Conservation (phyloP, 805 yeast species). For the Grigorovia jiainica region DNA sequence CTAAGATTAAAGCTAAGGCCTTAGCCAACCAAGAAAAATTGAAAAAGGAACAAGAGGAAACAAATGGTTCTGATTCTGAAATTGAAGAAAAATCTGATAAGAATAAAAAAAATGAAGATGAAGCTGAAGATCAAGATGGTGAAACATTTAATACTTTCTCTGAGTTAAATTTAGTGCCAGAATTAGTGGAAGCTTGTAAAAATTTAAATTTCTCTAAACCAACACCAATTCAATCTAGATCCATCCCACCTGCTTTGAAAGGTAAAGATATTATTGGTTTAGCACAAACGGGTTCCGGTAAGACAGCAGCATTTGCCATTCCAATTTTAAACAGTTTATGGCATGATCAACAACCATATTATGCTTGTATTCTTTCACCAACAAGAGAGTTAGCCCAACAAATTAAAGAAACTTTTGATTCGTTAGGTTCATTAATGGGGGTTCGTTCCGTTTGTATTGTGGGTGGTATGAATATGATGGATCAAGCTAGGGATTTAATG, state of each 20-base stretch:
- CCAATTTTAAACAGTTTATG: slow-evolving; percentile 88
- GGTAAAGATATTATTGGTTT: slow-evolving; percentile 92
- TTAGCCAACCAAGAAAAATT: slow-evolving; percentile 23
- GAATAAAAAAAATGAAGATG: slow-evolving; percentile 1
- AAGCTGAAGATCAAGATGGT: slow-evolving; percentile 11
- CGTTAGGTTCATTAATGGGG: slow-evolving; percentile 87
- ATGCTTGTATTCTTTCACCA: slow-evolving; percentile 80
- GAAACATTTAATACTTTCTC: slow-evolving; percentile 35
- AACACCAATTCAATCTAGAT: slow-evolving; percentile 86
- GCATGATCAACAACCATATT: slow-evolving; percentile 81
- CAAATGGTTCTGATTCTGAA: slow-evolving; percentile 3
- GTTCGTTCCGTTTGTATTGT: slow-evolving; percentile 81
- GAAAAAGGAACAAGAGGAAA: slow-evolving; percentile 3
- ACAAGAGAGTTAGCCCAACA: slow-evolving; percentile 81
- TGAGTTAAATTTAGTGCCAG: slow-evolving; percentile 62
- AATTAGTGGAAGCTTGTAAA: slow-evolving; percentile 70
- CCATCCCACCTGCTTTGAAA: slow-evolving; percentile 82
- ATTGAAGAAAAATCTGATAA: slow-evolving; percentile 5
- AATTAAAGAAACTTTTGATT: slow-evolving; percentile 91
- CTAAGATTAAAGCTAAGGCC: slow-evolving; percentile 41
- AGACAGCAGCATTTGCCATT: slow-evolving; percentile 96
- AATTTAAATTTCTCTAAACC: slow-evolving; percentile 69
- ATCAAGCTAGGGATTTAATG: slow-evolving; percentile 88
- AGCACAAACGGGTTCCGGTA: slow-evolving; percentile 97
- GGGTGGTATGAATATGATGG: slow-evolving; percentile 98